These are phyloP conservation scores for Sclerotinia sclerotiorum DNA, from an alignment of 2,329 filamentous ascomycete genomes.

Conservation along the genomic window DNA sequence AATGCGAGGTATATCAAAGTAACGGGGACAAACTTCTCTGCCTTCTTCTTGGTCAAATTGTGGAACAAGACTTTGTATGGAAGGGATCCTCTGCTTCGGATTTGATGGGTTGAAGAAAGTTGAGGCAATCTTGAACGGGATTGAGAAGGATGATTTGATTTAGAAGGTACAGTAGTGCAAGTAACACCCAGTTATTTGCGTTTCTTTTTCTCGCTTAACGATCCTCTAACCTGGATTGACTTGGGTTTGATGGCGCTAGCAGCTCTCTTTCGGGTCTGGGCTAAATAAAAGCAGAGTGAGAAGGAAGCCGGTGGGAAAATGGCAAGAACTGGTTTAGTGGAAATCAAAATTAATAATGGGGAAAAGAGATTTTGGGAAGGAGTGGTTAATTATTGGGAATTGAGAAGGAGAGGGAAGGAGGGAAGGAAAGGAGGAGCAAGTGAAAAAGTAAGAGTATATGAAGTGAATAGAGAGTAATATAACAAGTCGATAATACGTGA, in stretches of 20 bases:
- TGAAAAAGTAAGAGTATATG: background rate
- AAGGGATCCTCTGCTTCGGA: background rate
- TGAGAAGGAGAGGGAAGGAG: background rate
- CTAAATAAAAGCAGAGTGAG: constrained; percentile 8
- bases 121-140: constrained; percentile 17
- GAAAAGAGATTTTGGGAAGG: background rate
- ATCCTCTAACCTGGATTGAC: background rate
- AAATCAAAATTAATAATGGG: constrained; percentile 5
- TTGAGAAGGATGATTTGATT: constrained; percentile 22
- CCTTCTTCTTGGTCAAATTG: background rate
- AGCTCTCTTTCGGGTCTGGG: constrained; percentile 15
- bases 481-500: too few species aligned
- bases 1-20: constrained; percentile 9
- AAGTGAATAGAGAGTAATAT: too few species aligned
- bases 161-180: constrained; percentile 11
- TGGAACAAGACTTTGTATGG: constrained; percentile 15
- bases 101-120: constrained; percentile 21
- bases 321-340: constrained; percentile 12
- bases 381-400: background rate
- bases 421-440: background rate
- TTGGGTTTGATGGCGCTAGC: background rate
- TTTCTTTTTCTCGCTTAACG: constrained; percentile 11
- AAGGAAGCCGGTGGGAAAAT: constrained; percentile 11
- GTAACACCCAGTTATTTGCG: constrained; percentile 8
- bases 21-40: background rate